Conservation (phyloP, 192 early-diverging fungal genomes). For the Oehlia diaphana region DNA sequence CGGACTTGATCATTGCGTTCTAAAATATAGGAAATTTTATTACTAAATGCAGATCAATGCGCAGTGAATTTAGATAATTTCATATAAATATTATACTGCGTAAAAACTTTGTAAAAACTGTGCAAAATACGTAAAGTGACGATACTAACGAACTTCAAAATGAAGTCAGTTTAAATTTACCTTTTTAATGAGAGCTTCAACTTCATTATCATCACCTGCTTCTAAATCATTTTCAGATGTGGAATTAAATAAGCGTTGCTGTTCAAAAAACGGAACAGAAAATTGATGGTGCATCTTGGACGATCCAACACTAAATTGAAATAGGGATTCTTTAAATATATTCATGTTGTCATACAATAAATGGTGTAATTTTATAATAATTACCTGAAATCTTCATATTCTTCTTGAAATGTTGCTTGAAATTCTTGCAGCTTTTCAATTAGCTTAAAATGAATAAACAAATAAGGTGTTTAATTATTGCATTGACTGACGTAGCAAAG, state of each 20-base stretch:
- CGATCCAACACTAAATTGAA: conserved; percentile 18
- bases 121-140: no score
- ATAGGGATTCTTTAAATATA: background rate
- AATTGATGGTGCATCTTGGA: background rate
- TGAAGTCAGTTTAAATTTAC: background rate
- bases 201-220: background rate
- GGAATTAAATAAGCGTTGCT: background rate
- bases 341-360: background rate
- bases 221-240: background rate
- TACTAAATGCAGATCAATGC: background rate
- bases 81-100: no score
- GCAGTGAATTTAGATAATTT: no score
- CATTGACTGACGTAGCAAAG: background rate
- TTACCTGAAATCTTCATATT: conserved; percentile 4
- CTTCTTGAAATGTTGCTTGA: conserved; percentile 8
- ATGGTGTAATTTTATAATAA: background rate
- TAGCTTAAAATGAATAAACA: background rate
- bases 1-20: conserved; percentile 6
- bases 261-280: background rate
- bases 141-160: background rate
- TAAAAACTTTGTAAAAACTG: no score
- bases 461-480: background rate
- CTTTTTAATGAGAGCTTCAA: conserved; percentile 15
- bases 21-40: background rate
- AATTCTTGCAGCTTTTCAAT: conserved; percentile 12